Evolutionary conservation across 169 alveolate genomes (phyloP).

Genomic region (Miamiensis avidus): DNA sequence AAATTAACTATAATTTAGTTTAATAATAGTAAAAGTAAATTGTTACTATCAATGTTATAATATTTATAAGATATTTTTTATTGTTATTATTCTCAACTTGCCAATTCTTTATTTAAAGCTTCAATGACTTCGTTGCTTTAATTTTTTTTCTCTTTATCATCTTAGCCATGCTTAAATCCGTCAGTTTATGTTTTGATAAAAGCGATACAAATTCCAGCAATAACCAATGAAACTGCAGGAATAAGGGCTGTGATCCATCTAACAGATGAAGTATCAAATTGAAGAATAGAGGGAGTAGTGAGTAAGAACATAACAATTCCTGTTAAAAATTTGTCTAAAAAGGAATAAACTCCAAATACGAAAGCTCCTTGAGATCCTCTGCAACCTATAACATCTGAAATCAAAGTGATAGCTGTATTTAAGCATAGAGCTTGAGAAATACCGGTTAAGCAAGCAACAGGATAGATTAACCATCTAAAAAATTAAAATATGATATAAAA

Average conservation of each 20-base stretch:
- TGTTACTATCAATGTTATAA: no score
- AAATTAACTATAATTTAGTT: no score
- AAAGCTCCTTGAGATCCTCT: constrained; percentile 63
- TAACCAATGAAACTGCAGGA: constrained; percentile 20
- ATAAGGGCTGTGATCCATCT: constrained; percentile 37
- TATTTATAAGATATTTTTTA: no score
- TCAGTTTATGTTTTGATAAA: background rate
- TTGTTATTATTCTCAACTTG: background rate
- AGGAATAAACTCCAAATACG: constrained; percentile 66
- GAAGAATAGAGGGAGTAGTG: background rate
- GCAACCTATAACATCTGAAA: constrained; percentile 72
- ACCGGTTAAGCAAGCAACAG: constrained; percentile 45
- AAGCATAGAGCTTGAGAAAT: constrained; percentile 52
- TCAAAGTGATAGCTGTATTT: constrained; percentile 68
- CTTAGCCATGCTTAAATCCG: background rate
- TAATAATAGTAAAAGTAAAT: no score
- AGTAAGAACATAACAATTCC: constrained; percentile 36
- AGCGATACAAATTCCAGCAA: constrained; percentile 29
- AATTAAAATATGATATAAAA: no score
- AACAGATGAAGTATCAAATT: constrained; percentile 14
- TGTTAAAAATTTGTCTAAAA: constrained; percentile 47
- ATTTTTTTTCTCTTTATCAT: no score
- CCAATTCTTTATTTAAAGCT: background rate
- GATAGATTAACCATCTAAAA: constrained; percentile 38
- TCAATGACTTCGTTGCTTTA: background rate